Evolutionary conservation across 2,329 filamentous ascomycete genomes (phyloP).

Genomic region (Exophiala mesophila): DNA sequence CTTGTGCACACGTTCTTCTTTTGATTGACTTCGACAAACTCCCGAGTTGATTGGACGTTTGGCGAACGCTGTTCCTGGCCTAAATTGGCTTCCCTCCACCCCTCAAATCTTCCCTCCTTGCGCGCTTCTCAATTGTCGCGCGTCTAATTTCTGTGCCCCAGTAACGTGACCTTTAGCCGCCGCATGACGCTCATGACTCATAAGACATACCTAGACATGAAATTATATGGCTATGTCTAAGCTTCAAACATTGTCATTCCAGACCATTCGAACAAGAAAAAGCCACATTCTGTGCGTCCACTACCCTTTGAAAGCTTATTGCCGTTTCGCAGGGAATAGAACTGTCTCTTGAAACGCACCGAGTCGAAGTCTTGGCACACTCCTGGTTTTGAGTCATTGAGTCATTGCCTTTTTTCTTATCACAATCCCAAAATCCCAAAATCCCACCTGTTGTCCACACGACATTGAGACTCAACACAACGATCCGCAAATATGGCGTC

Average conservation of each 20-base stretch:
- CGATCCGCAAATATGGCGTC: constrained; percentile 31
- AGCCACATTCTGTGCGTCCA: no score
- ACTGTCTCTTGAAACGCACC: background rate
- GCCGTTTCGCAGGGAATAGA: no score
- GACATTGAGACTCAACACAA: background rate
- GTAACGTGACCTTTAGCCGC: no score
- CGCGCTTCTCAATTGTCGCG: background rate
- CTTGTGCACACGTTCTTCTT: no score
- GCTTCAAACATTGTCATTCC: no score
- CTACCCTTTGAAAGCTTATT: no score
- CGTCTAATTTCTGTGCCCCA: background rate
- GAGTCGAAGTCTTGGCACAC: background rate
- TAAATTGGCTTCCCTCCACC: constrained; percentile 1
- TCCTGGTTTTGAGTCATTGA: background rate
- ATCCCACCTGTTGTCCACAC: background rate
- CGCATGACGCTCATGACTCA: no score
- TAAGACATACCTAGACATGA: no score
- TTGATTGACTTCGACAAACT: no score
- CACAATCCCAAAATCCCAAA: background rate
- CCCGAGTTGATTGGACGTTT: background rate
- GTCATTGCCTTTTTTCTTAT: background rate
- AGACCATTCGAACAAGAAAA: no score
- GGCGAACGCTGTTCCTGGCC: background rate
- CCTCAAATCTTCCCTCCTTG: no score
- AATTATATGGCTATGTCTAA: no score